A percentile compares a stretch with the other conserved stretches of the same genome.
Evolutionary conservation across 192 early-diverging fungal genomes (phyloP).

Genomic region (Bifiguratus adelaidae): DNA sequence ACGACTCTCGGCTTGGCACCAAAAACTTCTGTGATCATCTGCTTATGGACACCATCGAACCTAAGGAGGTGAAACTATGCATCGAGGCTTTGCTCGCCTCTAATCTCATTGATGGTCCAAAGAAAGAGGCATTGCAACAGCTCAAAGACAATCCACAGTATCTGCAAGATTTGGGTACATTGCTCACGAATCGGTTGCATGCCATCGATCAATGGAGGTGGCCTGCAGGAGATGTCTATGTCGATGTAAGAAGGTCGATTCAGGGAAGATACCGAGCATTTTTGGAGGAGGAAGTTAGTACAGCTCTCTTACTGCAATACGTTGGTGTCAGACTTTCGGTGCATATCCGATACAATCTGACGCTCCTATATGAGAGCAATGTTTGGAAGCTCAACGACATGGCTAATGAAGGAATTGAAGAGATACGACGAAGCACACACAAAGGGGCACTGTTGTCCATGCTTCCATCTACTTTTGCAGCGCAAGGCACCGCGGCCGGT

Average conservation of each 20-base stretch:
- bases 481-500: neutral
- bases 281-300: conserved; percentile 16
- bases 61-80: neutral
- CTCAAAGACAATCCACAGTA: conserved; percentile 3
- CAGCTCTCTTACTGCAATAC: conserved; percentile 11
- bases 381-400: neutral
- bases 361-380: neutral
- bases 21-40: neutral
- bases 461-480: neutral
- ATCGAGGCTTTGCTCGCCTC: neutral
- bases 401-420: neutral
- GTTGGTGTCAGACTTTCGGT: conserved; percentile 13
- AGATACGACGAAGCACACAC: neutral
- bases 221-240: neutral
- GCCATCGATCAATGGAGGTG: conserved; percentile 3
- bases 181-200: conserved; percentile 1
- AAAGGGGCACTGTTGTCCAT: neutral
- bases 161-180: conserved; percentile 3
- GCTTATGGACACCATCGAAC: neutral
- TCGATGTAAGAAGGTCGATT: conserved; percentile 2
- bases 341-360: conserved; percentile 2
- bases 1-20: neutral
- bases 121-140: neutral
- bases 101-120: neutral
- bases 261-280: conserved; percentile 10